These are phyloP conservation scores for Spizellomyces punctatus DNA, from an alignment of 192 early-diverging fungal species.

Conservation along the genomic window DNA sequence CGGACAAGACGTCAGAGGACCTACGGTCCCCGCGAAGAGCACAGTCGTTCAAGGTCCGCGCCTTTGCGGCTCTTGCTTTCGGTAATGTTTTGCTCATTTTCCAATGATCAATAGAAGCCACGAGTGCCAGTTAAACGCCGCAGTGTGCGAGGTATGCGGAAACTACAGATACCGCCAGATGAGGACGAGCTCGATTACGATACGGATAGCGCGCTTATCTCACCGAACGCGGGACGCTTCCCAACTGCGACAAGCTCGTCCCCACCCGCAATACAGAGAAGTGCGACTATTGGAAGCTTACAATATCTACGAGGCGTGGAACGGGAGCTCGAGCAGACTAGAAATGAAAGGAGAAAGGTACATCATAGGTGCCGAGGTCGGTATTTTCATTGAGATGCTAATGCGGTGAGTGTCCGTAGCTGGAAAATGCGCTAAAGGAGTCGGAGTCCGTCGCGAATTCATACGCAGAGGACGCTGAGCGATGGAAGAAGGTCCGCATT, in stretches of 20 bases:
- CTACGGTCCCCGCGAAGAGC: neutral
- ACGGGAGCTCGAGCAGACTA: neutral
- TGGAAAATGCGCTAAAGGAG: neutral
- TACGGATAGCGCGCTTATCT: too few species aligned
- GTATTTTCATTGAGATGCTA: neutral
- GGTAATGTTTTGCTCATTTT: neutral
- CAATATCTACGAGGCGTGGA: neutral
- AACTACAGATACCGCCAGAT: neutral
- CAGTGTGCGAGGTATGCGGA: neutral
- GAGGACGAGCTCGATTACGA: neutral
- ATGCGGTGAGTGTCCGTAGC: neutral
- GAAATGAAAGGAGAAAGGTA: neutral
- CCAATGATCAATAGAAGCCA: neutral
- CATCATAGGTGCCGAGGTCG: neutral
- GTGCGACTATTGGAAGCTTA: too few species aligned
- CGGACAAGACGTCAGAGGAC: conserved; percentile 1
- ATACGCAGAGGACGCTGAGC: neutral
- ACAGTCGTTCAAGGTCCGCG: neutral
- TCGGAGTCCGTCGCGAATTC: neutral
- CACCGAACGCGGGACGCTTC: neutral
- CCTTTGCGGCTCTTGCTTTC: neutral
- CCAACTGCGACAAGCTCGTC: neutral
- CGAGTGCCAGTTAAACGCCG: neutral
- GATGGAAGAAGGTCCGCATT: neutral
- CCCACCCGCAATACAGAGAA: neutral